These are phyloP conservation scores for Leccinum pachyderme DNA, from an alignment of 1,284 basidiomycete genomes.

Conservation along the genomic window DNA sequence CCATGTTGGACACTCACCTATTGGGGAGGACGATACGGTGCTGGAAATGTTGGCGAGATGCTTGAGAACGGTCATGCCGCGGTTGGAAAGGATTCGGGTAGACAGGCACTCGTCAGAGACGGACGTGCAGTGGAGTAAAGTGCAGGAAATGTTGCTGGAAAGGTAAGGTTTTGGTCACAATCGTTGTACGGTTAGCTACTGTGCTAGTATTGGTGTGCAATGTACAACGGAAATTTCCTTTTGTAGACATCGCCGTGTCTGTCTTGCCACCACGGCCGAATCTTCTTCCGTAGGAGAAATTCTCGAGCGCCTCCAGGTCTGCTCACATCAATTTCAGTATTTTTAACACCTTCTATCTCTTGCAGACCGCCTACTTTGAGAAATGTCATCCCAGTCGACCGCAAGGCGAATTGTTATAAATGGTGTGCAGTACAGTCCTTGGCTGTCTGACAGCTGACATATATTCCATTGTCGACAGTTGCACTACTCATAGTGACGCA, in stretches of 20 bases:
- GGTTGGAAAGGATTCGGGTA: constrained; percentile 17
- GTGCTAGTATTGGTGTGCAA: too few relatives aligned
- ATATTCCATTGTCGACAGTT: constrained; percentile 37
- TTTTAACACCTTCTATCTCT: background rate
- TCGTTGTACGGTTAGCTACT: too few relatives aligned
- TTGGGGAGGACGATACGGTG: constrained; percentile 13
- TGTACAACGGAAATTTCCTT: background rate
- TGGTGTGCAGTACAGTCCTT: constrained; percentile 17
- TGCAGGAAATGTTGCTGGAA: constrained; percentile 13
- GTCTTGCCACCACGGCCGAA: background rate
- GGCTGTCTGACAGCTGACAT: constrained; percentile 9
- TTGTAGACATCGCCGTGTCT: background rate
- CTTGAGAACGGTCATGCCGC: constrained; percentile 20
- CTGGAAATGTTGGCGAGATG: constrained; percentile 11
- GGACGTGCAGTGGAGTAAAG: constrained; percentile 12
- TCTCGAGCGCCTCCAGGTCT: background rate
- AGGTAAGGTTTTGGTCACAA: background rate
- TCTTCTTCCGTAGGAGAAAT: background rate
- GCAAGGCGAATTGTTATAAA: constrained; percentile 26
- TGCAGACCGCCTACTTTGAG: background rate
- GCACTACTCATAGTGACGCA: constrained; percentile 63
- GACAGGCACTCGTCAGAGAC: constrained; percentile 19
- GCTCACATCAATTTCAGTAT: background rate
- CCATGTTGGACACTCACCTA: constrained; percentile 22
- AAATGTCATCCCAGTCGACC: constrained; percentile 27